Evolutionary conservation across 805 yeast genomes (phyloP).

Genomic region (Lachancea dasiensis): DNA sequence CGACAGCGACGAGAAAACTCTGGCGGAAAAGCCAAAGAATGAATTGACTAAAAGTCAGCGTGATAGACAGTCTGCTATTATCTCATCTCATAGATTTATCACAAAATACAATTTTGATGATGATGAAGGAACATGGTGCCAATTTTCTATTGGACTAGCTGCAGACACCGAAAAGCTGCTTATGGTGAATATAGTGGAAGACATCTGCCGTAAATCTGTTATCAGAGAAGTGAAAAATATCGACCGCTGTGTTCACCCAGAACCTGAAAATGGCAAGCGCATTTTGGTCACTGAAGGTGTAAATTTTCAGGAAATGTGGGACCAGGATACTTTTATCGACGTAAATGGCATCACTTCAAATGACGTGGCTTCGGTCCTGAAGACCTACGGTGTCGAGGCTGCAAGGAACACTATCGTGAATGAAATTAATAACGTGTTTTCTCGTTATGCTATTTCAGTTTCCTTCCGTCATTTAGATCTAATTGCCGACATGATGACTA

Average conservation of each 20-base stretch:
- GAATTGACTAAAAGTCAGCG: constrained; percentile 56
- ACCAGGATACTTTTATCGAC: constrained; percentile 85
- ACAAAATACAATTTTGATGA: constrained; percentile 88
- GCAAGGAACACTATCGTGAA: constrained; percentile 96
- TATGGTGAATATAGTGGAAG: constrained; percentile 96
- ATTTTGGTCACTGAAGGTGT: constrained; percentile 95
- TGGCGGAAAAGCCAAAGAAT: constrained; percentile 21
- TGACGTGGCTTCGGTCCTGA: constrained; percentile 85
- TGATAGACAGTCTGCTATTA: constrained; percentile 80
- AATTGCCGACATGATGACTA: constrained; percentile 98
- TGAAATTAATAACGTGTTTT: constrained; percentile 93
- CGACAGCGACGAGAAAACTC: constrained; percentile 21
- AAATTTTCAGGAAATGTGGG: constrained; percentile 97
- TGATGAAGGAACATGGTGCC: constrained; percentile 84
- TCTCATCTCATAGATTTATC: constrained; percentile 65
- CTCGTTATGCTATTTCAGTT: constrained; percentile 91
- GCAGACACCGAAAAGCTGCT: constrained; percentile 86
- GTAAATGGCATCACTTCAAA: constrained; percentile 87
- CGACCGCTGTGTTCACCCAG: constrained; percentile 88
- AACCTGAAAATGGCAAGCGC: constrained; percentile 63
- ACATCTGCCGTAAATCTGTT: constrained; percentile 80
- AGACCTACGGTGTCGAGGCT: constrained; percentile 96
- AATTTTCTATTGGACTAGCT: constrained; percentile 74
- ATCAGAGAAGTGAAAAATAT: constrained; percentile 88
- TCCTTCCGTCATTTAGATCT: constrained; percentile 91